Percentiles rank a stretch among this genome's conserved stretches.
phyloP scores from a whole-genome alignment of 495 filamentous ascomycete genomes.

The Clohesyomyces aquaticus region DNA sequence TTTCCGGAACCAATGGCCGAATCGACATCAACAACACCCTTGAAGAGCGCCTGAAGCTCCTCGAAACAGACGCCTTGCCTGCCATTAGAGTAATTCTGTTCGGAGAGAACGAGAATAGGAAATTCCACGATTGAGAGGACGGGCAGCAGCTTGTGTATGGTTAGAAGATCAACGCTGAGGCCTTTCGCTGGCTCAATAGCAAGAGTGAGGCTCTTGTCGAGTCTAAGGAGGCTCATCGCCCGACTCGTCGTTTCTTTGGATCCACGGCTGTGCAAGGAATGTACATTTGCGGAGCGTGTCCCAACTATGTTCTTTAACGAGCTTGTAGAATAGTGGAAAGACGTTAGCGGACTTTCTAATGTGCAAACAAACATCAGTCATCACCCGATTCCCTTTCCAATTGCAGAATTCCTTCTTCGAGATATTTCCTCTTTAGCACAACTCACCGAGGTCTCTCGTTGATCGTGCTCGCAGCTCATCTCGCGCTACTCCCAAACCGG shows the following conservation, averaged over 20 bases:
- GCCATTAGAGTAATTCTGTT: constrained; percentile 83
- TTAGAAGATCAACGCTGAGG: not conserved
- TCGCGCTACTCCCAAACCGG: constrained; percentile 4
- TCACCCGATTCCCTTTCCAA: not conserved
- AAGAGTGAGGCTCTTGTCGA: too few species aligned
- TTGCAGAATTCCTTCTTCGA: not conserved
- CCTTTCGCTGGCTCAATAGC: too few species aligned
- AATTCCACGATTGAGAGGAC: constrained; percentile 78
- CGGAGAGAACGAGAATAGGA: constrained; percentile 89
- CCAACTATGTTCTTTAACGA: constrained; percentile 7
- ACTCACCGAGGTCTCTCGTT: not conserved
- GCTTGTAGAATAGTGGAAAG: constrained; percentile 26
- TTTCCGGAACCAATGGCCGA: constrained; percentile 83
- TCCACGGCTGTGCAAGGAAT: constrained; percentile 2
- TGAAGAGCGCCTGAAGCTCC: constrained; percentile 83
- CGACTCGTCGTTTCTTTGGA: not conserved
- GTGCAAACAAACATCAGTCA: constrained; percentile 23
- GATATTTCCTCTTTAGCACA: not conserved
- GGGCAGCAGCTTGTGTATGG: not conserved
- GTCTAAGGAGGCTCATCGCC: not conserved
- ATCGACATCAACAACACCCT: constrained; percentile 99
- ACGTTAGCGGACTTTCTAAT: constrained; percentile 7
- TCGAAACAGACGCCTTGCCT: constrained; percentile 82
- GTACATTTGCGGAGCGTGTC: constrained; percentile 7
- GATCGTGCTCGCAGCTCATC: not conserved